Evolutionary conservation across 2,329 filamentous ascomycete species (phyloP).

Genomic region (Rhynchosporium graminicola): DNA sequence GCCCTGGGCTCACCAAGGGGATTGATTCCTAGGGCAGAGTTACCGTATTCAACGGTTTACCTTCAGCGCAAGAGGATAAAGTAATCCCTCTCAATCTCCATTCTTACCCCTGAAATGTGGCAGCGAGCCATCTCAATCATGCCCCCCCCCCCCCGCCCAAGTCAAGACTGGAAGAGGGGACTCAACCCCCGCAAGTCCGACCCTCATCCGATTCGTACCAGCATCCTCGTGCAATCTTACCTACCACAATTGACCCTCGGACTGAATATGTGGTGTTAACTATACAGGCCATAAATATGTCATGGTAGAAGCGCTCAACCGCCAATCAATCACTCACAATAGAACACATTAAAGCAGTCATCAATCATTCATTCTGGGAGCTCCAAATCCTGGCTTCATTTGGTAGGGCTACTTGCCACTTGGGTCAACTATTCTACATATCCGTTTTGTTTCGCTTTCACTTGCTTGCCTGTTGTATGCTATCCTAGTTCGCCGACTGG

Average conservation of each 20-base stretch:
- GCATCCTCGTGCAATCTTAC: too few species aligned
- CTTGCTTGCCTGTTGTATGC: constrained; percentile 3
- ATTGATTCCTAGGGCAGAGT: too few species aligned
- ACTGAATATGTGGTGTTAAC: too few species aligned
- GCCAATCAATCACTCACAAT: constrained; percentile 1
- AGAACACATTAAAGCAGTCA: not conserved
- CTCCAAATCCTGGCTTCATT: not conserved
- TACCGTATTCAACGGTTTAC: too few species aligned
- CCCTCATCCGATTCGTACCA: not conserved
- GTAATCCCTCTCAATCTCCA: not conserved
- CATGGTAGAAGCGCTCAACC: not conserved
- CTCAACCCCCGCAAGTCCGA: constrained; percentile 5
- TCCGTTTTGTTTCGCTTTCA: not conserved
- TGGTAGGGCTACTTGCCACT: not conserved
- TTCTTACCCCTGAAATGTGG: constrained; percentile 1
- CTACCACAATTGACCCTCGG: too few species aligned
- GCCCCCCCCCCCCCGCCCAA: not conserved
- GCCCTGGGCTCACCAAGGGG: too few species aligned
- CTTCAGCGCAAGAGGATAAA: too few species aligned
- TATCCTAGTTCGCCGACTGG: constrained; percentile 18
- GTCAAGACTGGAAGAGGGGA: not conserved
- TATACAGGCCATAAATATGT: not conserved
- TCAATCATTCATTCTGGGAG: not conserved
- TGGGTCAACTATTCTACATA: not conserved
- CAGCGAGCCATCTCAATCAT: not conserved